Evolutionary conservation across 164 flowering plant species (phyloP).

Genomic region (Berberis thunbergii): DNA sequence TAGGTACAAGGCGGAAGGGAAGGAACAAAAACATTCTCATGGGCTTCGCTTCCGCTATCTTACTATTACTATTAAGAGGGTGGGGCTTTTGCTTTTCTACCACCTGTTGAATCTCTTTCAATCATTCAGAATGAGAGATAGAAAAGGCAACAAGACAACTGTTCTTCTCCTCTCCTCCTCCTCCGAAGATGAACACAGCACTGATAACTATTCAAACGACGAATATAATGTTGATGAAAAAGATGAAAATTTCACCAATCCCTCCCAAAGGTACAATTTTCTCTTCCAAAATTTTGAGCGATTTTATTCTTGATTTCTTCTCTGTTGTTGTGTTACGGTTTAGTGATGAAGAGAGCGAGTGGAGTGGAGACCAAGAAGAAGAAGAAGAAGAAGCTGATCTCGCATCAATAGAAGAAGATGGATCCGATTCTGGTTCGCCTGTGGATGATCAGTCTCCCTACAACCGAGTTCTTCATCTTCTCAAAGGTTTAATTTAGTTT

Average conservation of each 20-base stretch:
- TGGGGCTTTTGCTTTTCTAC: too few relatives aligned
- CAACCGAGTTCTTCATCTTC: background rate
- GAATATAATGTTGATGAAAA: background rate
- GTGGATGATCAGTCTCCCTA: background rate
- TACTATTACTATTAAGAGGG: too few relatives aligned
- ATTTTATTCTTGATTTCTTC: too few relatives aligned
- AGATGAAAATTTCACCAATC: background rate
- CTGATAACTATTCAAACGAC: background rate
- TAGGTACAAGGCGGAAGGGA: too few relatives aligned
- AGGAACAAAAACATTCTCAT: too few relatives aligned
- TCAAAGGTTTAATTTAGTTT: background rate
- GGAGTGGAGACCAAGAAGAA: background rate
- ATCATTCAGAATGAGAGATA: too few relatives aligned
- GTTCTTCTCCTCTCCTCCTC: too few relatives aligned
- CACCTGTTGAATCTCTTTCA: too few relatives aligned
- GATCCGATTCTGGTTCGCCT: background rate
- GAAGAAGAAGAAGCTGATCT: slow-evolving; percentile 1
- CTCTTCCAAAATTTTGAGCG: background rate
- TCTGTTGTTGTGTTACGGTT: background rate
- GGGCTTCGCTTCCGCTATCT: too few relatives aligned
- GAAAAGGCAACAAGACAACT: too few relatives aligned
- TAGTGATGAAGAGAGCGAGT: slow-evolving; percentile 2
- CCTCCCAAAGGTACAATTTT: background rate
- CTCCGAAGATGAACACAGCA: too few relatives aligned
- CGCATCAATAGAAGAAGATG: background rate